Base-by-base conservation (phyloP, 305 asterid genomes). In the Fraxinus xanthoxyloides region DNA sequence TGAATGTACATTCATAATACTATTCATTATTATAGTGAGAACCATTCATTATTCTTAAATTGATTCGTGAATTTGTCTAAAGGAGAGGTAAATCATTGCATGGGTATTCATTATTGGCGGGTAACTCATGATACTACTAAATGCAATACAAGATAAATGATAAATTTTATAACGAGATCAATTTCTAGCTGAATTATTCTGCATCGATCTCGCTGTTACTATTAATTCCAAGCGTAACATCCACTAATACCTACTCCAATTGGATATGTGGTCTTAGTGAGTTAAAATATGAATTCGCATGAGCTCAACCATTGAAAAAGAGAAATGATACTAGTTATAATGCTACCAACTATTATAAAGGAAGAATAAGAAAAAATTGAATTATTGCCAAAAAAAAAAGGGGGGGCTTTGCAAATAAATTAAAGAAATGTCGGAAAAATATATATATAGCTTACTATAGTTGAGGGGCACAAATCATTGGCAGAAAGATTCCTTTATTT, bases 141-240 rank as follows among this genome's bases (percentile, higher is more conserved):
- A 51, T n/a, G n/a, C 23, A 17, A 51, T 51, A 51, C 10, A 5
- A 17, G 63, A 54, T 51, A 51, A 4, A 51, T 59, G 21, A 48
- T 48, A 48, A 48, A 48, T 65, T 38, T 75, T 72, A 89, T 79
- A 88, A 74, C 24, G 59, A 30, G 82, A 80, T 35, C 84, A 83
- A 73, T 80, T 75, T 79, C 19, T 77, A 77, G 85, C 85, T 76
- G 81, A 63, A 61, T 13, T 5, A n/a, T 21, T n/a, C 4, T 19
- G 26, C 65, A 17, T 54, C 0, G 4, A 6, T 19, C 65, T 54
- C 26, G n/a, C 10, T 1, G 0, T 54, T 5, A n/a, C 65, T n/a
- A n/a, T 3, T 24, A 54, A 5, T n/a, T 54, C 10, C 65, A 54
- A 54, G 24, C 63, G 23, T 51, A n/a, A 51, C 63, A 51, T 51